phyloP scores from a whole-genome alignment of 1,284 basidiomycete species.

The Trichosporon ovoides region DNA sequence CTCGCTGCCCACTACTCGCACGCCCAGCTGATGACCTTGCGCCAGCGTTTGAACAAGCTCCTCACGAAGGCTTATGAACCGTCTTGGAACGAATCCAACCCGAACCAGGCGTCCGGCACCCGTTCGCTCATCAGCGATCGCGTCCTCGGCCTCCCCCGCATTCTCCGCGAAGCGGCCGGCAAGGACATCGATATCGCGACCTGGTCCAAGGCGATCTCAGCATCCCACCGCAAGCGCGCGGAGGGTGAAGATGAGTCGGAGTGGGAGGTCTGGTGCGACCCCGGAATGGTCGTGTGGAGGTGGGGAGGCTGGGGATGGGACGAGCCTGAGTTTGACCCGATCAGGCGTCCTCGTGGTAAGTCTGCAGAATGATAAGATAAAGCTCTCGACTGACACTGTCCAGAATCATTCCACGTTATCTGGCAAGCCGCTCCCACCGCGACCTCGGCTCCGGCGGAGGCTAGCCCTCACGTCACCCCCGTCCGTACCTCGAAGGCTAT shows the following conservation, averaged over 20 bases:
- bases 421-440: conserved; percentile 36
- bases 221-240: conserved; percentile 12
- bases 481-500: conserved; percentile 41
- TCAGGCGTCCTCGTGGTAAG: conserved; percentile 36
- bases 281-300: conserved; percentile 45
- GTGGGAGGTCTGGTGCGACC: conserved; percentile 50
- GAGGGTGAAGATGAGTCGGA: conserved; percentile 27
- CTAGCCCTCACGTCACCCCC: conserved; percentile 23
- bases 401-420: conserved; percentile 37
- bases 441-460: neutral
- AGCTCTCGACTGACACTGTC: neutral
- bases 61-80: conserved; percentile 27
- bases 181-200: conserved; percentile 28
- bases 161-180: conserved; percentile 30
- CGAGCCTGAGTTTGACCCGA: conserved; percentile 43
- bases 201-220: conserved; percentile 36
- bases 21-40: conserved; percentile 28
- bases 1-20: conserved; percentile 36
- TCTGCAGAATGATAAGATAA: neutral
- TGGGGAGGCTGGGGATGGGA: conserved; percentile 48
- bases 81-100: conserved; percentile 40
- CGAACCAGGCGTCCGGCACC: conserved; percentile 36
- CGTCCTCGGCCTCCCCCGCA: conserved; percentile 32
- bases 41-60: conserved; percentile 22
- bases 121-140: conserved; percentile 41